Evolutionary conservation across 257 asterid species (phyloP).

Genomic region (Nemophila menziesii): DNA sequence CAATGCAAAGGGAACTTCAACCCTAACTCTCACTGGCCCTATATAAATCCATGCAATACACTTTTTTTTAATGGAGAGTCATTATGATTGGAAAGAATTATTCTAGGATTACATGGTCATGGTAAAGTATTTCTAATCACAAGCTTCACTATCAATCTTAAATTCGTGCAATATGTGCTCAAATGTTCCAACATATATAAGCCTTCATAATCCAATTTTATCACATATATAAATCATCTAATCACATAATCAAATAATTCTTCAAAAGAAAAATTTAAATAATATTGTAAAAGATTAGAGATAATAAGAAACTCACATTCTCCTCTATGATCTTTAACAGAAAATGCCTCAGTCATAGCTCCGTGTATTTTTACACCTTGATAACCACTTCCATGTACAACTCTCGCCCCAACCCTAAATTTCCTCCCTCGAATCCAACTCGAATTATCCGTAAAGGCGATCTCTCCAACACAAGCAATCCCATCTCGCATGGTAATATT

Average conservation of each 20-base stretch:
- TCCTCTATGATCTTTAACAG: constrained; percentile 71
- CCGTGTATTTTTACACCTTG: constrained; percentile 17
- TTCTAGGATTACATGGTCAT: too few species aligned
- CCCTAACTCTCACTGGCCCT: too few species aligned
- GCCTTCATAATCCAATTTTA: too few species aligned
- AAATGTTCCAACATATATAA: too few species aligned
- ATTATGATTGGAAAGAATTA: too few species aligned
- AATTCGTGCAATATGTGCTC: too few species aligned
- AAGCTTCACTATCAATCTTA: too few species aligned
- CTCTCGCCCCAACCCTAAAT: constrained; percentile 56
- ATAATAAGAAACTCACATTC: constrained; percentile 38
- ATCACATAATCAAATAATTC: neutral
- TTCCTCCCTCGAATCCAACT: constrained; percentile 64
- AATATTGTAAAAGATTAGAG: neutral
- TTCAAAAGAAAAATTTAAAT: neutral
- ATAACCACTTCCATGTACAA: constrained; percentile 13
- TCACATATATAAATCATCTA: too few species aligned
- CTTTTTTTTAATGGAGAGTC: too few species aligned
- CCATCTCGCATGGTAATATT: constrained; percentile 39
- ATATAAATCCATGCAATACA: too few species aligned
- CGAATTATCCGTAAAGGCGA: constrained; percentile 64
- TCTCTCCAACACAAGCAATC: constrained; percentile 29
- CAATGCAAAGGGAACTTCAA: too few species aligned
- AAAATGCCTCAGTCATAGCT: constrained; percentile 52
- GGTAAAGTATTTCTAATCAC: too few species aligned